Evolutionary conservation across 2,329 filamentous ascomycete genomes (phyloP), one percentile per base, ranked within the genome.

Genomic region (Amesomyces nigricolor): DNA sequence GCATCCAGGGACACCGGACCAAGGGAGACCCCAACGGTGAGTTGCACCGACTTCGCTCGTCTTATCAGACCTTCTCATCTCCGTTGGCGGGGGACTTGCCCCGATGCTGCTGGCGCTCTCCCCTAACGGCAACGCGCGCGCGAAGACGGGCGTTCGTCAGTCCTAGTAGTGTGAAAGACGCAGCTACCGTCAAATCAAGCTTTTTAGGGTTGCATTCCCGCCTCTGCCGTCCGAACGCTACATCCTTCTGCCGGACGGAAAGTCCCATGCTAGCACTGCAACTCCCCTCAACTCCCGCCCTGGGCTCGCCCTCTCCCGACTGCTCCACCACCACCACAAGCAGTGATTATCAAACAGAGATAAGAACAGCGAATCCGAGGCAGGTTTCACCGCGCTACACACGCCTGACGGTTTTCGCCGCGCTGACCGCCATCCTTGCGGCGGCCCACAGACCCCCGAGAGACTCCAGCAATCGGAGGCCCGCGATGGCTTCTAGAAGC

Each of bases 151-250:
- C 11, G 32, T 35, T 35, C 32, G 32, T 35, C 32, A 9, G 9
- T 35, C 11, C 2, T 35, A 10, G 32, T 35, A 7, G 32, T 13
- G 3, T 35, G 32, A 9, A 35, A 10, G 32, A 13, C 32, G 32
- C 32, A 35, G 11, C 32, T 35, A 35, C 32, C 32, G 32, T 9
- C 32, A 9, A 13, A 13, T 53, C 17, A 54, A 54, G 52, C 52
- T 54, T 54, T 54, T 54, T 49, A 47, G 26, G 6, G 51, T 26
- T 35, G 39, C 46, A 29, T 54, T 39, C 32, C 32, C 46, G 17
- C n/a, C 3, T 8, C 29, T 38, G 32, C 32, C 22, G 22, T 26
- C 32, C 32, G 32, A 35, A 35, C 32, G 32, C 32, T 35, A 35
- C 32, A 13, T 35, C 32, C 32, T 26, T 13, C 32, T 35, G 6